Conservation (phyloP, 176 grass and related monocot species). For the Carex myosuroides region DNA sequence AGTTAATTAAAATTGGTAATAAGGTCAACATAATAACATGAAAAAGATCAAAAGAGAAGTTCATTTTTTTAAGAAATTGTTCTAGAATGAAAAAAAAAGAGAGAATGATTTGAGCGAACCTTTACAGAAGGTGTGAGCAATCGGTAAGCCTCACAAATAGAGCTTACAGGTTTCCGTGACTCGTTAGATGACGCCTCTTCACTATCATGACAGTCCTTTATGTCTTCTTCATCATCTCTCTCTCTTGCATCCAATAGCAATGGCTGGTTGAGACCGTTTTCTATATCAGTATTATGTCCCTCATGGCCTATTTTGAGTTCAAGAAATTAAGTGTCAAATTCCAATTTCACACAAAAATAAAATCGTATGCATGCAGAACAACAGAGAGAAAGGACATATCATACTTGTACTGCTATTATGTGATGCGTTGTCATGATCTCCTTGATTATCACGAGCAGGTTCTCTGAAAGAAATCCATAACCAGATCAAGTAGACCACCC, state of each 20-base stretch:
- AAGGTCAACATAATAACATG: background rate
- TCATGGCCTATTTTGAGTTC: slow-evolving; percentile 33
- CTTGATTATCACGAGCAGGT: slow-evolving; percentile 29
- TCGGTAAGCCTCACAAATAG: slow-evolving; percentile 74
- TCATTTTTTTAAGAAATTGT: background rate
- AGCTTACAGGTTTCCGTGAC: slow-evolving; percentile 48
- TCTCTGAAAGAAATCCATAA: slow-evolving; percentile 80
- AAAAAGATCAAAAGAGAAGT: slow-evolving; percentile 8
- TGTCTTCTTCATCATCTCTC: slow-evolving; percentile 43
- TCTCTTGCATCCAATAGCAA: slow-evolving; percentile 50
- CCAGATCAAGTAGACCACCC: slow-evolving; percentile 63
- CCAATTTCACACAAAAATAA: background rate
- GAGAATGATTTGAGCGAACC: slow-evolving; percentile 29
- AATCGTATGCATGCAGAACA: background rate
- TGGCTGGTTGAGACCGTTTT: slow-evolving; percentile 54
- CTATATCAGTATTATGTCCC: slow-evolving; percentile 38
- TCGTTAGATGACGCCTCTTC: slow-evolving; percentile 33
- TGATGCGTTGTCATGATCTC: slow-evolving; percentile 21
- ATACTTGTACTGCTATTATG: slow-evolving; percentile 40
- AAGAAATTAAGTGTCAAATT: slow-evolving; percentile 25
- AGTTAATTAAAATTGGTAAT: slow-evolving; percentile 3
- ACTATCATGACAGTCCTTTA: slow-evolving; percentile 56
- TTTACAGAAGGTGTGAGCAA: slow-evolving; percentile 93
- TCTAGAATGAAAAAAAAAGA: background rate
- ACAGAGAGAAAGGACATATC: background rate